A percentile compares a stretch with the other conserved stretches of the same genome.
Evolutionary conservation across 2,329 filamentous ascomycete genomes (phyloP).

Genomic region (Fusarium albosuccineum): DNA sequence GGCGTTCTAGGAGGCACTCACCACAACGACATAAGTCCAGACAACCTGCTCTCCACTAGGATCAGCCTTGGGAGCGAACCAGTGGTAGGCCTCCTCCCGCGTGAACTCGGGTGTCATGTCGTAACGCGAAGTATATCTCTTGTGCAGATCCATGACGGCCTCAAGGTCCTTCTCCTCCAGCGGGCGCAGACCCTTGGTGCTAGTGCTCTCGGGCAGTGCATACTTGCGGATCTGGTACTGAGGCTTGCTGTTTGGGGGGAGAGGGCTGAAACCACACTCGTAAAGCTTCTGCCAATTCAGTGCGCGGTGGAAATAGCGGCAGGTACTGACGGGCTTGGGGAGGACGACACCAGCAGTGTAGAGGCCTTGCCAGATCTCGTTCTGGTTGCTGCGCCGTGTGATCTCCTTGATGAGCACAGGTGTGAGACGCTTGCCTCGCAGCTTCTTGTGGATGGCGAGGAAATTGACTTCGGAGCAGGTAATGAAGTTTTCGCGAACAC

Average conservation of each 20-base stretch:
- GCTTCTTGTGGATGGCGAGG: slow-evolving; percentile 97
- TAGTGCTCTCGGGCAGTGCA: slow-evolving; percentile 79
- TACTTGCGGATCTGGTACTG: slow-evolving; percentile 89
- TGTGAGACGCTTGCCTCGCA: slow-evolving; percentile 90
- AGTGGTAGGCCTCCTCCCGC: slow-evolving; percentile 86
- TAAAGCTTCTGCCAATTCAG: slow-evolving; percentile 97
- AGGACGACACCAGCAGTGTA: slow-evolving; percentile 95
- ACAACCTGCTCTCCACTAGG: slow-evolving; percentile 80
- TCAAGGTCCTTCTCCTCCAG: slow-evolving; percentile 86
- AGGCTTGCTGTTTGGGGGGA: slow-evolving; percentile 86
- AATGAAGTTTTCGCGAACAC: slow-evolving; percentile 81
- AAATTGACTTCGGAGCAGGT: slow-evolving; percentile 96
- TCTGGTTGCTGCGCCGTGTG: slow-evolving; percentile 88
- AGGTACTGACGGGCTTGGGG: slow-evolving; percentile 91
- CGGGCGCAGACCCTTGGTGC: slow-evolving; percentile 79
- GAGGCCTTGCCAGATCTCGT: slow-evolving; percentile 92
- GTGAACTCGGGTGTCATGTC: slow-evolving; percentile 87
- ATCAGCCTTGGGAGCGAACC: slow-evolving; percentile 78
- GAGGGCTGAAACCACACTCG: slow-evolving; percentile 92
- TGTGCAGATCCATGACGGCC: slow-evolving; percentile 79
- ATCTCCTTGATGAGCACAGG: slow-evolving; percentile 98
- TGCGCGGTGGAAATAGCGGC: slow-evolving; percentile 93
- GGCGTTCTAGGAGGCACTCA: slow-evolving; percentile 48
- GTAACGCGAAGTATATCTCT: slow-evolving; percentile 82
- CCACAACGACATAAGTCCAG: slow-evolving; percentile 93